These are phyloP conservation scores for Aureobasidium sp. DNA, from an alignment of 2,329 filamentous ascomycete species.

Conservation along the genomic window DNA sequence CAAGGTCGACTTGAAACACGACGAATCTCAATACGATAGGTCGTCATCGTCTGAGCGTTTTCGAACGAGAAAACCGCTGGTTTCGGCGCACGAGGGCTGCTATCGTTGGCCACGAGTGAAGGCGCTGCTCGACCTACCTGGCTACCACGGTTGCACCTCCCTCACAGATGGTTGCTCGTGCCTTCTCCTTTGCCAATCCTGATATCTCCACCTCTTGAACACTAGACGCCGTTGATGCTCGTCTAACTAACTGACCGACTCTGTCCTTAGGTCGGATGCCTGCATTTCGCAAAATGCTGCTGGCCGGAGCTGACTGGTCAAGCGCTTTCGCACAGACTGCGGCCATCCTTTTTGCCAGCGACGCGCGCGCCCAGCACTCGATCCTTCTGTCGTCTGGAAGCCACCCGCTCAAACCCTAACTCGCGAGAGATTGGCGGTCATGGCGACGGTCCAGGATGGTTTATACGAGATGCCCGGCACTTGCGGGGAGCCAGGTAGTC, in stretches of 20 bases:
- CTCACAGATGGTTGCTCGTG: neutral
- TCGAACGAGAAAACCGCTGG: neutral
- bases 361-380: neutral
- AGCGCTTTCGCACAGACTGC: constrained; percentile 9
- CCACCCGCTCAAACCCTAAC: neutral
- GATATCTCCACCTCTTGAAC: constrained; percentile 3
- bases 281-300: neutral
- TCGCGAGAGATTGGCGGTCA: neutral
- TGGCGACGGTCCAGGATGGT: neutral
- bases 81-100: constrained; percentile 2
- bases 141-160: neutral
- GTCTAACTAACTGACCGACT: neutral
- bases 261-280: neutral
- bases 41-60: neutral
- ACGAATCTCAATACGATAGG: neutral
- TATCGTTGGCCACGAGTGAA: constrained; percentile 7
- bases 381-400: neutral
- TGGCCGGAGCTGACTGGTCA: constrained; percentile 1
- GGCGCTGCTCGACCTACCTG: neutral
- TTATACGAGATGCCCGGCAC: neutral
- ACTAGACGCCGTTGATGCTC: constrained; percentile 8
- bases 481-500: constrained; percentile 1
- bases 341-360: constrained; percentile 7
- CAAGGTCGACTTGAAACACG: constrained; percentile 1
- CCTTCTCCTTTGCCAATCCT: constrained; percentile 8